Percentiles rank a stretch among this genome's conserved stretches.
Evolutionary conservation across 495 filamentous ascomycete species (phyloP).

Genomic region (Penicillium lividum): DNA sequence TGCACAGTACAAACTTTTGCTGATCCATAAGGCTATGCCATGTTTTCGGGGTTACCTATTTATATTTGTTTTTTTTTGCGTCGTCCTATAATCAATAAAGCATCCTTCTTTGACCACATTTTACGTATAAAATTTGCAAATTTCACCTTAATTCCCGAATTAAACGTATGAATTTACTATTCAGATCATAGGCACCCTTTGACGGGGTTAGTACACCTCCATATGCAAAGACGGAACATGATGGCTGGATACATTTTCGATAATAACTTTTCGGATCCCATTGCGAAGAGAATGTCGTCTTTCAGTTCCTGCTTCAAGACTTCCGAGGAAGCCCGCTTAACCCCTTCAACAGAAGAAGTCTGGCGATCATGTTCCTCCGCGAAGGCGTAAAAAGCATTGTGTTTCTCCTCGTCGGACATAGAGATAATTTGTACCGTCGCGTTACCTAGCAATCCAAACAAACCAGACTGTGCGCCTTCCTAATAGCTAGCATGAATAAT

Average conservation of each 20-base stretch:
- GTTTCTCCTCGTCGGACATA: conserved; percentile 1
- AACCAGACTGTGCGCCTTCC: conserved; percentile 10
- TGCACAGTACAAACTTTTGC: no score
- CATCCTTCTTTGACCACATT: no score
- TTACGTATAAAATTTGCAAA: no score
- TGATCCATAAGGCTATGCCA: no score
- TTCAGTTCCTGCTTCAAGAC: conserved; percentile 6
- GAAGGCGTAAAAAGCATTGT: conserved; percentile 10
- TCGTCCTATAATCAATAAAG: no score
- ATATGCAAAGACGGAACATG: conserved; percentile 12
- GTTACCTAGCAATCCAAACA: conserved; percentile 11
- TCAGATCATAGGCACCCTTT: background rate
- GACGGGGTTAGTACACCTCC: conserved; percentile 4
- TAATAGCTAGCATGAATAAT: conserved; percentile 9
- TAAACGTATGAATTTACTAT: background rate
- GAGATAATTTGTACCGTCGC: conserved; percentile 10
- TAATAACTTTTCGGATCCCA: conserved; percentile 7
- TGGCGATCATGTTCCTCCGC: conserved; percentile 5
- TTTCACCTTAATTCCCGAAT: no score
- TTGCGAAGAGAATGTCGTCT: background rate
- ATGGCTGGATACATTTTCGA: conserved; percentile 12
- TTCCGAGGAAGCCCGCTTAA: background rate
- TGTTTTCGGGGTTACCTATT: no score
- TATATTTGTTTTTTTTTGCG: no score
- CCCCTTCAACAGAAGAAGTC: background rate